These are phyloP conservation scores for Citrus sp. DNA, from an alignment of 345 rosid genomes.

Conservation along the genomic window DNA sequence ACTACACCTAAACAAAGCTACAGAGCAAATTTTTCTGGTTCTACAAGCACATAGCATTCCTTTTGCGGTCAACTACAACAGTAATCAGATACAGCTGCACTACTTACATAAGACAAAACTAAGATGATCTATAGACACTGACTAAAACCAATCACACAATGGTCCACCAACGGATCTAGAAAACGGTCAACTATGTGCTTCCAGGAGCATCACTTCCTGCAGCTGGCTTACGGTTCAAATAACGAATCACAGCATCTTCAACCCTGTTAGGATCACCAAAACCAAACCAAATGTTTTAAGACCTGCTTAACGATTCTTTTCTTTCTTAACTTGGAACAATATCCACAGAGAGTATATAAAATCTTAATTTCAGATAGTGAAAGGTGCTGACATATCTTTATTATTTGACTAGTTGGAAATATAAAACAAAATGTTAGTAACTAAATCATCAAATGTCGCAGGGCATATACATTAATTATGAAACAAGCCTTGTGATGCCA, in stretches of 20 bases:
- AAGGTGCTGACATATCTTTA: neutral
- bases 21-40: conserved; percentile 16
- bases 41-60: conserved; percentile 8
- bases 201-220: conserved; percentile 85
- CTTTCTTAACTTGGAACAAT: neutral
- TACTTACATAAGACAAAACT: conserved; percentile 10
- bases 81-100: conserved; percentile 15
- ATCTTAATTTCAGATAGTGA: neutral
- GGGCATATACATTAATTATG: neutral
- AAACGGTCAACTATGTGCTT: conserved; percentile 47
- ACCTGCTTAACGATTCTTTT: neutral
- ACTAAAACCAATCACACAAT: neutral
- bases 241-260: conserved; percentile 95
- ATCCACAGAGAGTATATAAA: neutral
- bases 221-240: conserved; percentile 88
- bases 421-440: neutral
- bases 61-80: conserved; percentile 1
- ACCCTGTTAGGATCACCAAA: conserved; percentile 51
- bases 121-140: conserved; percentile 20
- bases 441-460: neutral
- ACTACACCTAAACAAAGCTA: conserved; percentile 21
- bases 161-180: conserved; percentile 5
- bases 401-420: neutral
- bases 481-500: neutral
- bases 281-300: neutral